Evolutionary conservation across 768 basidiomycete species (phyloP).

Genomic region (Porpolomopsis calyptriformis): DNA sequence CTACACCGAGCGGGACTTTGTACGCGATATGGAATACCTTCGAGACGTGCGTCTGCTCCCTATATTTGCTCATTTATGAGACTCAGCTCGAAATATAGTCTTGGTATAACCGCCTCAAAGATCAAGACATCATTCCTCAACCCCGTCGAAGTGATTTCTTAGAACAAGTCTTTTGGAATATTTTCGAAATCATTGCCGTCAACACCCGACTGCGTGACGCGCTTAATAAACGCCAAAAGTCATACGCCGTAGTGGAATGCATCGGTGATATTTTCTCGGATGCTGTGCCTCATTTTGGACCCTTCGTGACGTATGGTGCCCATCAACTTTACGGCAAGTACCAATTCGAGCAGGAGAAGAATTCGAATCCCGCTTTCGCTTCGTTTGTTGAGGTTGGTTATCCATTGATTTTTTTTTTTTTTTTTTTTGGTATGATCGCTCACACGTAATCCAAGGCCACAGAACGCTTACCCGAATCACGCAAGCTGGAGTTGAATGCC

Average conservation of each 20-base stretch:
- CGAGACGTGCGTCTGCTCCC: conserved; percentile 54
- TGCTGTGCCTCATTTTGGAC: conserved; percentile 74
- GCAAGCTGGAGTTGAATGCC: conserved; percentile 94
- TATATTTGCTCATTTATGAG: conserved; percentile 3
- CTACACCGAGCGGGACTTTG: conserved; percentile 94
- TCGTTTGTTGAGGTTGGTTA: conserved; percentile 77
- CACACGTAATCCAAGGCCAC: conserved; percentile 42
- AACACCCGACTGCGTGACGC: conserved; percentile 89
- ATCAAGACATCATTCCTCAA: conserved; percentile 63
- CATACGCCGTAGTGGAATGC: conserved; percentile 83
- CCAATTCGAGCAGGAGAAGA: conserved; percentile 99
- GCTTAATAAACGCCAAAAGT: conserved; percentile 90
- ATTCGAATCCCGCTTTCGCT: conserved; percentile 82
- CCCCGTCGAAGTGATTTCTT: conserved; percentile 76
- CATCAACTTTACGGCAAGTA: conserved; percentile 98
- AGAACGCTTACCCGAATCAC: conserved; percentile 87
- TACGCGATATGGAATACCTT: conserved; percentile 95
- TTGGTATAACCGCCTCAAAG: conserved; percentile 83
- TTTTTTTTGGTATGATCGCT: not conserved
- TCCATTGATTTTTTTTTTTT: conserved; percentile 32
- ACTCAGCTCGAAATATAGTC: conserved; percentile 32
- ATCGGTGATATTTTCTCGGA: conserved; percentile 90
- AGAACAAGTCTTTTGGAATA: conserved; percentile 96
- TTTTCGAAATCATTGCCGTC: conserved; percentile 85
- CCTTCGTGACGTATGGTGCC: conserved; percentile 91